Base-by-base conservation (phyloP, 73 alveolate species). In the Paramecium pentaurelia region DNA sequence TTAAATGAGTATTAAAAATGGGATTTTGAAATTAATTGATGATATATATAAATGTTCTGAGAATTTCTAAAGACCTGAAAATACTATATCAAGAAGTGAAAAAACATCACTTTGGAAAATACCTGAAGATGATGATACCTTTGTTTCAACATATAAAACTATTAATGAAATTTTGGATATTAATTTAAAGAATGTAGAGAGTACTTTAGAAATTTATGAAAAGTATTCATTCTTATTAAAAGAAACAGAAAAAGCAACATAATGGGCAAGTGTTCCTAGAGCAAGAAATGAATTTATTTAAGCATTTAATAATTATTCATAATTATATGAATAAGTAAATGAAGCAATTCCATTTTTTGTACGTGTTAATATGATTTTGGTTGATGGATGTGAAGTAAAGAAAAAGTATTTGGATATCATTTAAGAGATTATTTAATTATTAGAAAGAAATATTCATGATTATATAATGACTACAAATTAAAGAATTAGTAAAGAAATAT, bases 31-130 rank as follows among this genome's bases (percentile, higher is more conserved):
- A 84, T 86, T 97, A n/a, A 96, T 96, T 6, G 97, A 97, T 49
- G 92, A 86, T 22, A 93, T 97, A 0, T 97, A 95, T 18, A 90
- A 92, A 42, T 93, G 95, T 36, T 90, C 97, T 30, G 92, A 96
- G 88, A 95, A 95, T 77, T 89, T 97, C 60, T 97, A 97, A 7
- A 86, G 99, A 86, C 99, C 99, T 11, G 99, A 97, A 93, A 96
- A 96, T 86, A 95, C 96, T 27, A 97, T 97, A 0, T 95, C 98
- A 14, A 89, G 97, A 77, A 92, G 96, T 58, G 99, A 96, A 12
- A 96, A 96, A 95, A 95, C 86, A 77, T 96, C 95, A 59, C 94
- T 97, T 32, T 97, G 99, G 99, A 92, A 77, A 34, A 98, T 97
- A 7, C 97, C 97, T 4, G 71, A 49, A 37, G 98, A 97, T 38